These are phyloP conservation scores for Penicillium herquei DNA, from an alignment of 495 filamentous ascomycete genomes.

Conservation along the genomic window DNA sequence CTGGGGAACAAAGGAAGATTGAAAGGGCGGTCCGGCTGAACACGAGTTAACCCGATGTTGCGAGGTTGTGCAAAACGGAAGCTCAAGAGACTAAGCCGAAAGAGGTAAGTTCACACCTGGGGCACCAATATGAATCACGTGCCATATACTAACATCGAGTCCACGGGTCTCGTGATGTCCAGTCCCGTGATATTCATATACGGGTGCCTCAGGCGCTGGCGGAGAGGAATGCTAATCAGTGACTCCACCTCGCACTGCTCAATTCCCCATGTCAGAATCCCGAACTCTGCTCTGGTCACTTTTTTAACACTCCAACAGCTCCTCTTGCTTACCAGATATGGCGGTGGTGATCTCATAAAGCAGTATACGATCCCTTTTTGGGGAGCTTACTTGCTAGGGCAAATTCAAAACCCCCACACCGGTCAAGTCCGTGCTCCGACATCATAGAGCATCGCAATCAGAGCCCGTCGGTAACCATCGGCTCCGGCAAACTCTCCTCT, in stretches of 20 bases:
- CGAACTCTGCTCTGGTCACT: constrained; percentile 4
- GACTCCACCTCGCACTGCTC: constrained; percentile 32
- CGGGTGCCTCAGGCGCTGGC: constrained; percentile 29
- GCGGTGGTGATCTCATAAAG: constrained; percentile 13
- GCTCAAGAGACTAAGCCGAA: constrained; percentile 28
- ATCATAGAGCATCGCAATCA: constrained; percentile 33
- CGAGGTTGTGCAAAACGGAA: constrained; percentile 50
- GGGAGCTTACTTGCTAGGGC: constrained; percentile 22
- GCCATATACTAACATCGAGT: no score
- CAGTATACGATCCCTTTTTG: constrained; percentile 13
- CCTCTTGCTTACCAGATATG: constrained; percentile 13
- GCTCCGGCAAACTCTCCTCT: constrained; percentile 20
- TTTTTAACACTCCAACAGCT: constrained; percentile 3
- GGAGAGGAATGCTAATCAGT: constrained; percentile 20
- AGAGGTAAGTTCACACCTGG: constrained; percentile 13
- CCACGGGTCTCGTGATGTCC: no score
- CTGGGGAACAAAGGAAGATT: constrained; percentile 22
- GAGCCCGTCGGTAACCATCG: constrained; percentile 34
- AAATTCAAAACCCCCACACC: constrained; percentile 21
- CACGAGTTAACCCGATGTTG: constrained; percentile 45
- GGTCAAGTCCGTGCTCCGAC: constrained; percentile 36
- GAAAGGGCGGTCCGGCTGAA: constrained; percentile 39
- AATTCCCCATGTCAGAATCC: constrained; percentile 23
- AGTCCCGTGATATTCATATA: background rate
- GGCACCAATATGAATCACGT: background rate